Percentiles rank a stretch among this genome's conserved stretches.
Conservation (phyloP, 2,329 filamentous ascomycete species). For the Rutstroemia sp. region DNA sequence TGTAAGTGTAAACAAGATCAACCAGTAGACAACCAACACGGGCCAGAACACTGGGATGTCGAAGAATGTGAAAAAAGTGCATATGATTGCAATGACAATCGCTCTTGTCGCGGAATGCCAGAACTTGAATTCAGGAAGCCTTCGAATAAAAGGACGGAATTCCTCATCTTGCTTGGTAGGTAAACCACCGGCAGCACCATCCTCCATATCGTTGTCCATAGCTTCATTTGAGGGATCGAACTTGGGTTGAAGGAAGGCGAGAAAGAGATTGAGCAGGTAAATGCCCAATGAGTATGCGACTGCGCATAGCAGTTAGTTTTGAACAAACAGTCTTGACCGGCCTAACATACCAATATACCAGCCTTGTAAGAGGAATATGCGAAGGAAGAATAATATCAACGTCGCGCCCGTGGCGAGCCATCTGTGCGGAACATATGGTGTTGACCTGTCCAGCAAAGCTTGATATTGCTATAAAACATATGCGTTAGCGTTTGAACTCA, state of each 20-base stretch:
- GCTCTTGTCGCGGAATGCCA: conserved; percentile 95
- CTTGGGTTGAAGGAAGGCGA: conserved; percentile 96
- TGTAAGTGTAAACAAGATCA: conserved; percentile 91
- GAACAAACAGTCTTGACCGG: neutral
- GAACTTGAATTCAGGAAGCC: conserved; percentile 98
- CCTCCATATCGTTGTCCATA: conserved; percentile 92
- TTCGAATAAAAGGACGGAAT: conserved; percentile 93
- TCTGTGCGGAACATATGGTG: conserved; percentile 81
- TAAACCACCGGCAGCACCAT: conserved; percentile 72
- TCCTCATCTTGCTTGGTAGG: conserved; percentile 96
- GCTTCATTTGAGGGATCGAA: conserved; percentile 94
- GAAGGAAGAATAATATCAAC: conserved; percentile 75
- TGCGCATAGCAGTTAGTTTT: conserved; percentile 31
- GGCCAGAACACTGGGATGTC: conserved; percentile 99
- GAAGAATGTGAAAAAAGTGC: conserved; percentile 90
- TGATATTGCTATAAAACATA: conserved; percentile 68
- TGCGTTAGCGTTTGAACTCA: neutral
- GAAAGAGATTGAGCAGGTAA: conserved; percentile 97
- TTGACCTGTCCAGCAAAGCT: conserved; percentile 87
- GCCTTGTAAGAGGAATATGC: conserved; percentile 87
- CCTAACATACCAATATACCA: conserved; percentile 83
- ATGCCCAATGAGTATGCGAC: conserved; percentile 97
- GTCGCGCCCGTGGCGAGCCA: conserved; percentile 77
- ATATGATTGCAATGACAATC: conserved; percentile 72
- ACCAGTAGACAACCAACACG: conserved; percentile 95